A percentile compares a stretch with the other conserved stretches of the same genome.
phyloP scores from a whole-genome alignment of 2,329 filamentous ascomycete genomes.

The Penicillium brasilianum region DNA sequence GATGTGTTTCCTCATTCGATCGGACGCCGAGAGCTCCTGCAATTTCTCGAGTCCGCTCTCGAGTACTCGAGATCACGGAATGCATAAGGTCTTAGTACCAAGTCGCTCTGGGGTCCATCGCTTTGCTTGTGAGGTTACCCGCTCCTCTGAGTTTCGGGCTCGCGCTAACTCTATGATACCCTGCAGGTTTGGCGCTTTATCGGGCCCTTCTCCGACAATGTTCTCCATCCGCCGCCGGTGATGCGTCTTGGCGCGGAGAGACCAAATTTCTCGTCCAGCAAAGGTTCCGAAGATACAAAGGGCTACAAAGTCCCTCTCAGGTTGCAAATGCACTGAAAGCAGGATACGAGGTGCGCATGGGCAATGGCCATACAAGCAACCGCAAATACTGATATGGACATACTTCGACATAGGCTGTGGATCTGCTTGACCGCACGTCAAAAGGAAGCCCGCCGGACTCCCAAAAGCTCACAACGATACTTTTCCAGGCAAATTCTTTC shows the following conservation, averaged over 20 bases:
- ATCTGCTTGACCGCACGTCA: constrained; percentile 43
- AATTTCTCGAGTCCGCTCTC: not conserved
- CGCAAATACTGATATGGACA: constrained; percentile 12
- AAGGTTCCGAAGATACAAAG: constrained; percentile 47
- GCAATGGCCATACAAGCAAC: not conserved
- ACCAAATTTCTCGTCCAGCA: constrained; percentile 40
- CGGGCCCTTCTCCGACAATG: constrained; percentile 52
- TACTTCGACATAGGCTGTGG: constrained; percentile 39
- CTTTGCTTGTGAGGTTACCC: constrained; percentile 48
- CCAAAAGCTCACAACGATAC: constrained; percentile 32
- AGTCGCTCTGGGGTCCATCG: constrained; percentile 46
- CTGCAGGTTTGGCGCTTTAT: constrained; percentile 51
- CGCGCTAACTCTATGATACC: constrained; percentile 6
- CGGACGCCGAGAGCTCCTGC: not conserved
- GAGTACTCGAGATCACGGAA: constrained; percentile 23
- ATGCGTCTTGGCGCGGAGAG: constrained; percentile 28
- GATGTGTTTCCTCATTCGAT: not conserved
- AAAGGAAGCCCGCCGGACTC: constrained; percentile 35
- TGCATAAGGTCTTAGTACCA: constrained; percentile 40
- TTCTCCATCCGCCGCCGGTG: constrained; percentile 35
- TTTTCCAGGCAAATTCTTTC: constrained; percentile 32
- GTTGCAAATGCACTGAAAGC: constrained; percentile 46
- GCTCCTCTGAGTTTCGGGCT: not conserved
- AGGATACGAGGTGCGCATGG: constrained; percentile 46
- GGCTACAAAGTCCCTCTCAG: constrained; percentile 46